A percentile compares a stretch with the other conserved stretches of the same genome.
These are phyloP conservation scores for Pyrenophora graminea DNA, from an alignment of 2,329 filamentous ascomycete genomes.

Conservation along the genomic window DNA sequence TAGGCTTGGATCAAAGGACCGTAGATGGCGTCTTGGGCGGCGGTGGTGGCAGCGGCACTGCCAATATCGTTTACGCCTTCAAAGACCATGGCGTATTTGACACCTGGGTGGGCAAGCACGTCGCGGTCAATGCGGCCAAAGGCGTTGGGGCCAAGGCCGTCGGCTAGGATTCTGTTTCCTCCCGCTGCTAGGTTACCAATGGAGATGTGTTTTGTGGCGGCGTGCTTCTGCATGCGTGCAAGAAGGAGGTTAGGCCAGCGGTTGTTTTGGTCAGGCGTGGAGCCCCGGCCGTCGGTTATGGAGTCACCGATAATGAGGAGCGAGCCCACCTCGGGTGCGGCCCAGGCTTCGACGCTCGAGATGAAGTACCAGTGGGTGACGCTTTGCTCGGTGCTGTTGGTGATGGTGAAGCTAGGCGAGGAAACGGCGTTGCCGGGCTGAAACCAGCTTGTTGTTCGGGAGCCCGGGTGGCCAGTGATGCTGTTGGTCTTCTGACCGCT, in stretches of 20 bases:
- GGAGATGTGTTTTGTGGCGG: slow-evolving; percentile 55
- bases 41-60: slow-evolving; percentile 49
- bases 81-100: slow-evolving; percentile 67
- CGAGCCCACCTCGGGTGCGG: slow-evolving; percentile 50
- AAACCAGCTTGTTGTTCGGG: slow-evolving; percentile 65
- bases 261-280: slow-evolving; percentile 63
- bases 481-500: slow-evolving; percentile 60
- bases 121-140: slow-evolving; percentile 67
- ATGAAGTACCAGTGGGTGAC: slow-evolving; percentile 61
- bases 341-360: slow-evolving; percentile 61
- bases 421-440: slow-evolving; percentile 61
- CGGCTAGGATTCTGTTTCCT: slow-evolving; percentile 67
- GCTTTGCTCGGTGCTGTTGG: slow-evolving; percentile 41
- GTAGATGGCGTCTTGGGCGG: slow-evolving; percentile 54
- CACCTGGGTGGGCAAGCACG: slow-evolving; percentile 61
- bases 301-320: slow-evolving; percentile 65
- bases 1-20: slow-evolving; percentile 62
- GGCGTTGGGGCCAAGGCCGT: slow-evolving; percentile 66
- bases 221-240: slow-evolving; percentile 52
- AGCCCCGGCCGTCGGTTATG: slow-evolving; percentile 68
- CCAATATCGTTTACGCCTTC: slow-evolving; percentile 70
- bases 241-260: slow-evolving; percentile 48
- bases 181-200: slow-evolving; percentile 70
- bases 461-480: slow-evolving; percentile 69
- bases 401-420: slow-evolving; percentile 53